Evolutionary conservation across 179 eudicot species (phyloP).

Genomic region (Beta corolliflora): DNA sequence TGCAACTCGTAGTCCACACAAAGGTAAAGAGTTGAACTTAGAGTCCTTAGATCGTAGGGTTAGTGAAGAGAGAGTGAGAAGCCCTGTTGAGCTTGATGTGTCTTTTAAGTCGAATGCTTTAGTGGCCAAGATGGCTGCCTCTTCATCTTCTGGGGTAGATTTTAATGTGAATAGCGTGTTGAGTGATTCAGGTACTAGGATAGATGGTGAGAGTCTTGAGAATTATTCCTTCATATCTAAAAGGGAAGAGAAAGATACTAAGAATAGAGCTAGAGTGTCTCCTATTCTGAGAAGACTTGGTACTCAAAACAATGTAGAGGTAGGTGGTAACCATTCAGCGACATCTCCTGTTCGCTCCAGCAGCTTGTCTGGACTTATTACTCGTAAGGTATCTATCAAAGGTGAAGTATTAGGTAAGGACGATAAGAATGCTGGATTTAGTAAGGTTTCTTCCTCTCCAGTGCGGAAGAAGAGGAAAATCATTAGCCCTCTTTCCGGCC

Average conservation of each 20-base stretch:
- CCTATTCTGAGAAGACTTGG: slow-evolving; percentile 28
- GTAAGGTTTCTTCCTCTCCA: slow-evolving; percentile 27
- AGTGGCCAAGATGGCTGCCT: slow-evolving; percentile 58
- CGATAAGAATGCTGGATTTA: slow-evolving; percentile 26
- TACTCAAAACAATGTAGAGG: slow-evolving; percentile 18
- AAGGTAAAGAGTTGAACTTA: slow-evolving; percentile 38
- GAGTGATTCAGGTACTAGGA: slow-evolving; percentile 37
- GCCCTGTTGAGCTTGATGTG: slow-evolving; percentile 69
- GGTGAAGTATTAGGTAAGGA: slow-evolving; percentile 33
- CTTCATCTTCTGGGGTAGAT: slow-evolving; percentile 39
- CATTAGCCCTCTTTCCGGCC: slow-evolving; percentile 22
- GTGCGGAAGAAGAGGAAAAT: slow-evolving; percentile 54
- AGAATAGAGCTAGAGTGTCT: slow-evolving; percentile 26
- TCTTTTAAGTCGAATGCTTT: slow-evolving; percentile 75
- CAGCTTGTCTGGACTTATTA: slow-evolving; percentile 26
- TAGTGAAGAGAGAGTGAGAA: slow-evolving; percentile 47
- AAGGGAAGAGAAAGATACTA: slow-evolving; percentile 31
- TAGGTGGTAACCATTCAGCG: slow-evolving; percentile 24
- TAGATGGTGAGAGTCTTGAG: slow-evolving; percentile 30
- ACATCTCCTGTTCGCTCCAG: slow-evolving; percentile 18
- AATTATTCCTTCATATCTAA: slow-evolving; percentile 23
- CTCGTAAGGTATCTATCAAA: slow-evolving; percentile 22
- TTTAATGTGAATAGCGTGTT: slow-evolving; percentile 24
- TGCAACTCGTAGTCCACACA: slow-evolving; percentile 32
- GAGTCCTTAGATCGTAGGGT: slow-evolving; percentile 30